Evolutionary conservation across 257 asterid species (phyloP), one percentile per base, ranked within the genome.

Genomic region (Linaria vulgaris): DNA sequence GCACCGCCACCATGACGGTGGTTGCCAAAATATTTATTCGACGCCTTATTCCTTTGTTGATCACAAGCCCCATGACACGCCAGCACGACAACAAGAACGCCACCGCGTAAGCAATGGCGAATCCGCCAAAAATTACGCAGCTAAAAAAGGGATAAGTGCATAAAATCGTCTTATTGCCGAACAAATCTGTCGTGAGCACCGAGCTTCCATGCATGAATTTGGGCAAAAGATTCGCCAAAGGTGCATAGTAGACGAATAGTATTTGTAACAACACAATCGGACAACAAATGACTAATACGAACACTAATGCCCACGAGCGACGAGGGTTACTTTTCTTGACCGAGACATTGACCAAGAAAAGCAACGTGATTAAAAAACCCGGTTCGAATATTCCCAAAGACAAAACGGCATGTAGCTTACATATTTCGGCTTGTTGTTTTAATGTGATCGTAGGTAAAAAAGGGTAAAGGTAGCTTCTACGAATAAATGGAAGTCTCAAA

Each of bases 71-170:
- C 72, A 75, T 72, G 38, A 83, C 90, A 10, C 82, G 68, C 88
- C 95, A 87, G 41, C 88, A 87, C 23, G 96, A 83, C 2, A 85
- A 7, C 69, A 85, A 14, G 63, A 90, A 87, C 0, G 75, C 84
- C 38, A 83, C 51, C 0, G 82, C 79, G 47, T 85, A 90, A 2
- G 59, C 80, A 1, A 70, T 69, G 34, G 80, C 69, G 61, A 90
- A 90, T 14, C 62, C 85, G 6, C 77, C 78, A 37, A 90, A 86
- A 2, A 80, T 46, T 0, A 82, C 43, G 64, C 85, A 68, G 64
- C 90, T 87, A 61, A 85, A 73, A 46, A 88, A 70, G 0, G 97
- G 97, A 69, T 81, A 90, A 1, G 80, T 77, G 76, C 97, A 90
- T 3, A 90, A 74, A 9, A 77, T 76, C 13, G 59, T 62, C 22